Conservation (phyloP, 805 yeast species). For the Nakazawaea anatomiae region DNA sequence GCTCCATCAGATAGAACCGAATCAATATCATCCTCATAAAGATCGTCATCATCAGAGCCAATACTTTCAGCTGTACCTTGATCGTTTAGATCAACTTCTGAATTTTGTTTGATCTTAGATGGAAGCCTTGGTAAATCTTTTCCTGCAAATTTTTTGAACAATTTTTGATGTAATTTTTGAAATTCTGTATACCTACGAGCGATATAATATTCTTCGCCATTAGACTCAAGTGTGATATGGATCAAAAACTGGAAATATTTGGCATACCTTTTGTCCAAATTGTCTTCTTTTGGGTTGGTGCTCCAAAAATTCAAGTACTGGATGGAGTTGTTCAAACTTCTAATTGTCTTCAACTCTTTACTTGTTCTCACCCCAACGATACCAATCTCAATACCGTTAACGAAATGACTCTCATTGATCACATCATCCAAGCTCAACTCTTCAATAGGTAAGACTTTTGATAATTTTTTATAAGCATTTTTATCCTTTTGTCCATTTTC, state of each 20-base stretch:
- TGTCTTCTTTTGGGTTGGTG: slow-evolving; percentile 14
- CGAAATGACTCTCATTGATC: slow-evolving; percentile 25
- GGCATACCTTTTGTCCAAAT: slow-evolving; percentile 5
- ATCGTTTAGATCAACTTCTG: slow-evolving; percentile 13
- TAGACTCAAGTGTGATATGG: slow-evolving; percentile 29
- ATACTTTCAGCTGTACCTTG: slow-evolving; percentile 6
- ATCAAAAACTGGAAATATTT: slow-evolving; percentile 41
- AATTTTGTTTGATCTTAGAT: slow-evolving; percentile 21
- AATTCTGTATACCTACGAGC: slow-evolving; percentile 68
- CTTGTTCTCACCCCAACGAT: slow-evolving; percentile 57
- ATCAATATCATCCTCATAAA: slow-evolving; percentile 8
- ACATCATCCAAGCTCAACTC: slow-evolving; percentile 16
- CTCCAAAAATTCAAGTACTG: slow-evolving; percentile 10
- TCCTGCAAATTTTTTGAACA: slow-evolving; percentile 63
- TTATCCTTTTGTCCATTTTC: slow-evolving; percentile 26
- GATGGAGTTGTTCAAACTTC: slow-evolving; percentile 2
- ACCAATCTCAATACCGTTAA: slow-evolving; percentile 59
- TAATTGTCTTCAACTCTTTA: slow-evolving; percentile 19
- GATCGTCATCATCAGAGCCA: slow-evolving; percentile 13
- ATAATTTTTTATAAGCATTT: slow-evolving; percentile 33
- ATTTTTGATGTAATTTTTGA: slow-evolving; percentile 42
- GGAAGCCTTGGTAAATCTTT: slow-evolving; percentile 39
- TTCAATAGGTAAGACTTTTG: slow-evolving; percentile 19
- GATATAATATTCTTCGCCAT: slow-evolving; percentile 37
- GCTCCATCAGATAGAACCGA: background rate